Percentiles rank a stretch among this genome's conserved stretches.
Evolutionary conservation across 176 grass and related monocot species (phyloP).

Genomic region (Cenchrus americanus): DNA sequence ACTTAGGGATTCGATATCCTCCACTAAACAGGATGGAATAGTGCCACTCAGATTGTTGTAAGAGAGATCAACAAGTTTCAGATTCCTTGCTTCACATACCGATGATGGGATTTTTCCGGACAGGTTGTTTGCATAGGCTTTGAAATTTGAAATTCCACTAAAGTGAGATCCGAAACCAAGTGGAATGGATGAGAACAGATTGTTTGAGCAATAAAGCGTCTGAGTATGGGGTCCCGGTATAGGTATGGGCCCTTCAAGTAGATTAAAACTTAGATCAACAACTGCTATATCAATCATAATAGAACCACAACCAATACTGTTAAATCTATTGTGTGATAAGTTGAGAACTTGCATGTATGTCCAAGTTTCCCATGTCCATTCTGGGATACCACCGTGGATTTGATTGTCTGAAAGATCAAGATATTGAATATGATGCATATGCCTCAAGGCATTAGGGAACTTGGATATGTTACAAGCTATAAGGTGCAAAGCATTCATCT

Average conservation of each 20-base stretch:
- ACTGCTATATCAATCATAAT: too few species aligned
- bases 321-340: conserved; percentile 21
- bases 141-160: too few species aligned
- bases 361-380: conserved; percentile 49
- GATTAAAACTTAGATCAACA: conserved; percentile 30
- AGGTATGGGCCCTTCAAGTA: conserved; percentile 19
- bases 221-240: not conserved
- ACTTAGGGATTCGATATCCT: not conserved
- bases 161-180: too few species aligned
- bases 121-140: too few species aligned
- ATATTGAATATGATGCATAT: not conserved
- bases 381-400: conserved; percentile 51
- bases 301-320: too few species aligned
- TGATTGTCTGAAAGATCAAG: conserved; percentile 70
- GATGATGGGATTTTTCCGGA: not conserved
- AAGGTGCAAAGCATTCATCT: conserved; percentile 34
- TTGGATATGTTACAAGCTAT: conserved; percentile 57
- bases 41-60: not conserved
- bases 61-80: not conserved
- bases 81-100: not conserved
- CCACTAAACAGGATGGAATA: not conserved
- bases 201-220: too few species aligned
- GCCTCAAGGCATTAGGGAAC: conserved; percentile 47
- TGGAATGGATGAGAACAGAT: too few species aligned
- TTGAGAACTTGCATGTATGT: not conserved